Base-by-base conservation (phyloP, 2,329 filamentous ascomycete genomes). In the Chaetothyriales sp. region DNA sequence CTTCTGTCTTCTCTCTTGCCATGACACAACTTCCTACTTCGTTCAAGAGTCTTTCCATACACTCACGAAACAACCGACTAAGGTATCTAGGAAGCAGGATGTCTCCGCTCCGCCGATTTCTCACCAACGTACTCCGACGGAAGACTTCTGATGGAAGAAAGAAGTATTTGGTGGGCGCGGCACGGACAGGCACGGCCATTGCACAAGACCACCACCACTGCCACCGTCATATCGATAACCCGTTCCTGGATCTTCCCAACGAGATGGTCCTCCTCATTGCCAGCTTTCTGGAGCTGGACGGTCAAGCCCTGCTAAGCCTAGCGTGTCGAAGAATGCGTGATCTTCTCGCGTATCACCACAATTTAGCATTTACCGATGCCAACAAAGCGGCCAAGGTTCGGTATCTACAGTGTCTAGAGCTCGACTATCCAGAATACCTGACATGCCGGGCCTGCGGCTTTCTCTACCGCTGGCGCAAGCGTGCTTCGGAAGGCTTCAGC, bases 341-440 rank as follows among this genome's bases (percentile, higher is more conserved):
- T 46, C 54, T 56, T 49, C 53, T 56, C 49, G 48, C 28, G 25
- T 49, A 43, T 44, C 19, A 47, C 25, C 36, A 53, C 44, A 47
- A 56, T 47, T 7, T 55, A 45, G 18, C 50, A 18, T 20, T 44
- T 46, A 8, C 2, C 12, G 18, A 44, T 25, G 48, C 19, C 36
- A 49, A 54, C 36, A 52, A n/a, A 49, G 43, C 36, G 39, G 46
- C 49, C 18, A 53, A 51, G 44, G 18, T 56, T 7, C 54, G 52
- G 36, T 53, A 54, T 42, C 44, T 50, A 39, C 44, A 49, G 46
- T 45, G 47, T 46, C 48, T 56, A 5, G 52, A 56, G 46, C 49
- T 47, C 36, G 54, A 54, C 36, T 25, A 52, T 43, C 54, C 54
- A 26, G 50, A 52, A 46, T 54, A 54, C 51, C 50, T 56, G 42